These are phyloP conservation scores for Trypanosoma rangeli DNA, from an alignment of 208 protist species.

Conservation along the genomic window DNA sequence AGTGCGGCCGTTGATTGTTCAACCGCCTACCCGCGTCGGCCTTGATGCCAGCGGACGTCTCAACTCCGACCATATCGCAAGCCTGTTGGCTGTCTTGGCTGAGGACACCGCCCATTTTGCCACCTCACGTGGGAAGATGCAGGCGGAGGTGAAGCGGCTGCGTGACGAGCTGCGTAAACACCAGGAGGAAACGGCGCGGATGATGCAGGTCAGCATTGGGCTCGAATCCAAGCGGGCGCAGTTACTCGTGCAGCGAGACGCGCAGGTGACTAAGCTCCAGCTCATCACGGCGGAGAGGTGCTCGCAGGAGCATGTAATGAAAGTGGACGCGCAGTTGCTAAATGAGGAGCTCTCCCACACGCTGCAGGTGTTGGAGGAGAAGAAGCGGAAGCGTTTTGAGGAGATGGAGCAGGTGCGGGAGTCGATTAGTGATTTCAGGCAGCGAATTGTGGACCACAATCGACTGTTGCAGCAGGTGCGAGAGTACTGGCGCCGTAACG, in stretches of 20 bases:
- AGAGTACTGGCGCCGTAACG: slow-evolving; percentile 69
- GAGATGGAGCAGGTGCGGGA: slow-evolving; percentile 26
- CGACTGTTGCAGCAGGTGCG: slow-evolving; percentile 28
- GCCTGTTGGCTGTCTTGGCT: slow-evolving; percentile 18
- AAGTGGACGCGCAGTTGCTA: slow-evolving; percentile 27
- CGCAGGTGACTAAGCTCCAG: slow-evolving; percentile 11
- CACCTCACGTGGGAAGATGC: slow-evolving; percentile 8
- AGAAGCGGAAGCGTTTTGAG: slow-evolving; percentile 25
- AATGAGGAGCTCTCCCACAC: slow-evolving; percentile 29
- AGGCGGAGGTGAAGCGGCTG: slow-evolving; percentile 17
- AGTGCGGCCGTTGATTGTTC: slow-evolving; percentile 14
- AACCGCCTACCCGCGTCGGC: slow-evolving; percentile 13
- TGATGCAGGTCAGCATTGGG: slow-evolving; percentile 51
- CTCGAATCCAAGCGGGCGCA: slow-evolving; percentile 49
- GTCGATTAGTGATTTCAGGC: slow-evolving; percentile 12
- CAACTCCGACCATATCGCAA: slow-evolving; percentile 24
- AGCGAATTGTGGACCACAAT: slow-evolving; percentile 20
- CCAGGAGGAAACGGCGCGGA: slow-evolving; percentile 32
- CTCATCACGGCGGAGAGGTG: background rate
- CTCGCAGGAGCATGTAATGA: slow-evolving; percentile 2
- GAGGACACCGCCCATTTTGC: slow-evolving; percentile 29
- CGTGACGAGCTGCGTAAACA: slow-evolving; percentile 40
- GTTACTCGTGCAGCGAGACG: slow-evolving; percentile 35
- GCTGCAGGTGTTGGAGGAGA: slow-evolving; percentile 19
- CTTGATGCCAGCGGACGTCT: slow-evolving; percentile 1